phyloP scores from a whole-genome alignment of 2,329 filamentous ascomycete genomes.

The Paecilomyces dactylethromorphus region DNA sequence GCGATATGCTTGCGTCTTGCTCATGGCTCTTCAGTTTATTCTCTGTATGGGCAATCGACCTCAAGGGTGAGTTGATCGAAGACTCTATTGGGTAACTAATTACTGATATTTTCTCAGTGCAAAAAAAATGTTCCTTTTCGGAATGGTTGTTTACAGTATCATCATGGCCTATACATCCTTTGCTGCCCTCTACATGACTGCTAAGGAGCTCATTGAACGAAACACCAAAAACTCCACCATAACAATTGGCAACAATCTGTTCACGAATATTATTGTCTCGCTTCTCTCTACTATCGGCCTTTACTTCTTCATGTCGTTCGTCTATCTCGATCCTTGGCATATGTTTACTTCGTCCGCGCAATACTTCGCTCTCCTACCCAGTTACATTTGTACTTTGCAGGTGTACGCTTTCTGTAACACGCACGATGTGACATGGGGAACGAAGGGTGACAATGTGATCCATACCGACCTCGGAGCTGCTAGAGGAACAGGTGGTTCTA shows the following conservation, averaged over 20 bases:
- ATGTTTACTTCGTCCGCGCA: slow-evolving; percentile 89
- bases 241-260: slow-evolving; percentile 73
- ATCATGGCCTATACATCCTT: slow-evolving; percentile 98
- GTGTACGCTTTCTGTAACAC: slow-evolving; percentile 99
- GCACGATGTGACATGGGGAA: slow-evolving; percentile 98
- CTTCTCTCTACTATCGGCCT: slow-evolving; percentile 83
- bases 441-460: slow-evolving; percentile 94
- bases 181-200: slow-evolving; percentile 79
- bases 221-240: slow-evolving; percentile 41
- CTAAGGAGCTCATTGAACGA: slow-evolving; percentile 63
- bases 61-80: slow-evolving; percentile 56
- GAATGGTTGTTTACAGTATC: slow-evolving; percentile 82
- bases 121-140: slow-evolving; percentile 78
- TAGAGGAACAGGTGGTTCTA: slow-evolving; percentile 65
- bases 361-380: slow-evolving; percentile 87
- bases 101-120: slow-evolving; percentile 39
- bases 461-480: slow-evolving; percentile 88
- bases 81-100: background rate
- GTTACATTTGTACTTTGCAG: slow-evolving; percentile 94
- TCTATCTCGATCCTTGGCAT: slow-evolving; percentile 98
- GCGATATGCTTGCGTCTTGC: slow-evolving; percentile 74
- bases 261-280: slow-evolving; percentile 90
- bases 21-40: slow-evolving; percentile 94
- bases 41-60: slow-evolving; percentile 92
- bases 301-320: slow-evolving; percentile 92